phyloP scores from a whole-genome alignment of 345 rosid genomes.

The Dovyalis caffra region DNA sequence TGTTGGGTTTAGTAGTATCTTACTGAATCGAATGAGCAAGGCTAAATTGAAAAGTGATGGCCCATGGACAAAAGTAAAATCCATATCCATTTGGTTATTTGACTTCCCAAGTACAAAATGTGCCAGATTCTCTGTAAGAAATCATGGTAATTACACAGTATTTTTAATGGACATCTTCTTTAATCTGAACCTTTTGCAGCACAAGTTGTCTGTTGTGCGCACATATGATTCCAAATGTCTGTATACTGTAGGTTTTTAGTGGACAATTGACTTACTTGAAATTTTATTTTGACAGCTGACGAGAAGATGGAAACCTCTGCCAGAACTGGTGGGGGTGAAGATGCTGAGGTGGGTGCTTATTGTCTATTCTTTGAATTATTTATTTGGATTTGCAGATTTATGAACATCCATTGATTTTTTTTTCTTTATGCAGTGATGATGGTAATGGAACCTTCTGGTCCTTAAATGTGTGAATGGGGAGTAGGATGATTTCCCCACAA shows the following conservation, averaged over 20 bases:
- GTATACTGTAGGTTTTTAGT: not conserved
- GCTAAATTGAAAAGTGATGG: not conserved
- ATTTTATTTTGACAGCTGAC: slow-evolving; percentile 14
- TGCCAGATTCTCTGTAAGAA: not conserved
- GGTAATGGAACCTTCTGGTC: not conserved
- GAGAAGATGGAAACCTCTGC: slow-evolving; percentile 20
- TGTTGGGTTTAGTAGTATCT: not conserved
- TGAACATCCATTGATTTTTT: not conserved
- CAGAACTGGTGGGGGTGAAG: slow-evolving; percentile 12
- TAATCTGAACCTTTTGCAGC: not conserved
- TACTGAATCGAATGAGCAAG: not conserved
- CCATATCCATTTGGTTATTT: not conserved
- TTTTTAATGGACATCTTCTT: not conserved
- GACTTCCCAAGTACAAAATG: not conserved
- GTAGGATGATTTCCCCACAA: slow-evolving; percentile 10
- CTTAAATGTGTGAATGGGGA: slow-evolving; percentile 1
- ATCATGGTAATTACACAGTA: not conserved
- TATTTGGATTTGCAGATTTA: not conserved
- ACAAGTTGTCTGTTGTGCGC: not conserved
- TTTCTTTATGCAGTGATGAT: slow-evolving; percentile 11
- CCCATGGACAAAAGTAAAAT: not conserved
- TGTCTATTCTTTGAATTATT: not conserved
- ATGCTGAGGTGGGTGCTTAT: slow-evolving; percentile 17
- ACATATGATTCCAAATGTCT: not conserved
- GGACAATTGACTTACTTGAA: not conserved